These are phyloP conservation scores for Umbilicaria muhlenbergii DNA, from an alignment of 495 filamentous ascomycete genomes.

Conservation along the genomic window DNA sequence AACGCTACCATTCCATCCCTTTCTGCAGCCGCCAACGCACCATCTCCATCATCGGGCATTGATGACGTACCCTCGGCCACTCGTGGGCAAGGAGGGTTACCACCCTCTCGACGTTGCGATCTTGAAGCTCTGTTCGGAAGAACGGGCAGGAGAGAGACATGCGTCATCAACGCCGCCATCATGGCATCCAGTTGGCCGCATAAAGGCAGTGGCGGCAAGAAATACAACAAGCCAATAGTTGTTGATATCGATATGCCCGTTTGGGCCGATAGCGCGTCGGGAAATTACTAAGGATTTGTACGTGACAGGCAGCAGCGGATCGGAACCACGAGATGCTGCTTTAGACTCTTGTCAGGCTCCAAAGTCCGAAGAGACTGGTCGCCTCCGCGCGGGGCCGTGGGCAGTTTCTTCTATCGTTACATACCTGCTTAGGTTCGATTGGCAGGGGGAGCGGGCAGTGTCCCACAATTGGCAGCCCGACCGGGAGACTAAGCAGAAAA, in stretches of 20 bases:
- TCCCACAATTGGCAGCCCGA: no score
- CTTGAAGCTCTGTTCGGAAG: slow-evolving; percentile 24
- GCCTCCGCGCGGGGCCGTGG: no score
- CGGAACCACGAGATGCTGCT: no score
- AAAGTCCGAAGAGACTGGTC: no score
- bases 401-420: no score
- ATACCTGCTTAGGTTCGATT: no score
- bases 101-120: slow-evolving; percentile 24
- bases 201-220: slow-evolving; percentile 31
- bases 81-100: slow-evolving; percentile 21
- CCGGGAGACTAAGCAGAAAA: no score
- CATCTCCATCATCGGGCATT: background rate
- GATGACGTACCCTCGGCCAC: slow-evolving; percentile 4
- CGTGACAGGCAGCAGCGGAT: no score
- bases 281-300: no score
- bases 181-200: slow-evolving; percentile 53
- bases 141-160: slow-evolving; percentile 49
- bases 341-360: no score
- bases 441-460: no score
- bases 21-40: background rate
- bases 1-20: background rate
- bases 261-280: slow-evolving; percentile 15
- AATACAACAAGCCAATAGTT: slow-evolving; percentile 59
- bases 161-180: slow-evolving; percentile 63
- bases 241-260: slow-evolving; percentile 61